Base-by-base conservation (phyloP, 441 rosid genomes). In the Heliophila coronopifolia region DNA sequence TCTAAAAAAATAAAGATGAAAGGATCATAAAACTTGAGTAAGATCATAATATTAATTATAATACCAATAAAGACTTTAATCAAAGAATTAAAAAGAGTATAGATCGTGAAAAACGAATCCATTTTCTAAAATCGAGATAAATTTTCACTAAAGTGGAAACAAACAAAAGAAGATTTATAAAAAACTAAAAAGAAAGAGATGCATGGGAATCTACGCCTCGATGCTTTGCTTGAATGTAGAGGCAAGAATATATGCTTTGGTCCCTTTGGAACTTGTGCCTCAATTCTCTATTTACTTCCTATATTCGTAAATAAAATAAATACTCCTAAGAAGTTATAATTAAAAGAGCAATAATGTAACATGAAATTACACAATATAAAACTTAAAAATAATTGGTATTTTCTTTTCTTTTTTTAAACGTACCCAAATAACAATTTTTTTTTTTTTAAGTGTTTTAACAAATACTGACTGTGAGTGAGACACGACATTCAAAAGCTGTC, bases 151-250 rank as follows among this genome's bases (percentile, higher is more conserved):
- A 63, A 47, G 68, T 47, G 52, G 52, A 48, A 54, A 55, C 56
- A 40, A 40, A 55, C 32, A 55, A 63, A 63, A 55, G 33, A 56
- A 23, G 13, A n/a, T 26, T 34, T 20, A 1, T 17, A 0, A 0
- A 42, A 12, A 35, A 27, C 20, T 2, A n/a, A 49, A 47, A 33
- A 52, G 50, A 38, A 34, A 54, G 43, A 39, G 51, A 0, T 57
- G 69, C 64, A 50, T 64, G 64, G 63, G 64, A 64, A 64, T 64
- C 59, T 64, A 57, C 64, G 59, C 59, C 57, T 57, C 36, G 64
- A 50, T 57, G 69, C 69, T 32, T 64, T 64, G 59, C 69, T 64
- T 64, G 69, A 64, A 50, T 35, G 57, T 64, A 14, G 64, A 57
- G 69, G 59, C 54, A 64, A 57, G 64, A 57, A 64, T 64, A 64